These are phyloP conservation scores for Penicillium salamii DNA, from an alignment of 495 filamentous ascomycete species.

Conservation along the genomic window DNA sequence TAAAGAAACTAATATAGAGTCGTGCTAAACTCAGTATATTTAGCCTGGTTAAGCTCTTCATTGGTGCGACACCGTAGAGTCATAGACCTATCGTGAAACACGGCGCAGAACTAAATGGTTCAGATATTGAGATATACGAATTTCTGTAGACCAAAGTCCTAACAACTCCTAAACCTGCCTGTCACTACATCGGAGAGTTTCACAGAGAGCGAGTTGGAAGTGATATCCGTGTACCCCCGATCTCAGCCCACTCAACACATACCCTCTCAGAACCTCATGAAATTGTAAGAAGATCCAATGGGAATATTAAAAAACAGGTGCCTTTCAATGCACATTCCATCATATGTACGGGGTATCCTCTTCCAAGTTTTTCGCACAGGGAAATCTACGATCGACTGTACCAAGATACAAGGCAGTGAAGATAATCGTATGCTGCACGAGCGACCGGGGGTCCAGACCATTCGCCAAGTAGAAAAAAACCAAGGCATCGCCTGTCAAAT, in stretches of 20 bases:
- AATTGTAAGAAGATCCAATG: background rate
- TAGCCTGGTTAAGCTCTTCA: background rate
- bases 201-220: background rate
- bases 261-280: too few relatives aligned
- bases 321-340: background rate
- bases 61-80: constrained; percentile 9
- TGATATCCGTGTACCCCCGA: background rate
- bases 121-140: background rate
- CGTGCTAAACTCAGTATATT: background rate
- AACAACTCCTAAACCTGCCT: background rate
- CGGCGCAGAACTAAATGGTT: constrained; percentile 2
- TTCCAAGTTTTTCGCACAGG: background rate
- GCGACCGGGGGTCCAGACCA: constrained; percentile 16
- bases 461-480: constrained; percentile 17
- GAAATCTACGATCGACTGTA: background rate
- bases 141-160: too few relatives aligned
- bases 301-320: background rate
- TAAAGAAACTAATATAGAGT: too few relatives aligned
- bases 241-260: background rate
- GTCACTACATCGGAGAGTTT: background rate
- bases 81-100: constrained; percentile 6
- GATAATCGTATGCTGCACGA: constrained; percentile 8
- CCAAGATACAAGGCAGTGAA: background rate
- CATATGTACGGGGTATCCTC: background rate
- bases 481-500: constrained; percentile 26